phyloP scores from a whole-genome alignment of 768 basidiomycete species.

The Tephrocybe sp. region DNA sequence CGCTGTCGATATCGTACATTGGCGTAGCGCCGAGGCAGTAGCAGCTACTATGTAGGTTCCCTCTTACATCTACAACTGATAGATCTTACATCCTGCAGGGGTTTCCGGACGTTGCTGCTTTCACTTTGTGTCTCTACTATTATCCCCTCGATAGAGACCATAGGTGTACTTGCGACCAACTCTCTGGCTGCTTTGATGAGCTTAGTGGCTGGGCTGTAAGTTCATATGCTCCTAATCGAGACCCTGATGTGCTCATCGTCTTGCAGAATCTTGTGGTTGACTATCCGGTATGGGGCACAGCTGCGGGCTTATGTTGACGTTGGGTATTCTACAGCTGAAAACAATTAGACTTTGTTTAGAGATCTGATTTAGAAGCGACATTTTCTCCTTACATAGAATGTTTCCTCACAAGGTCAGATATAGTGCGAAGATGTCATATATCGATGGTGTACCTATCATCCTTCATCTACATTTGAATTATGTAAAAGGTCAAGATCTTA shows the following conservation, averaged over 20 bases:
- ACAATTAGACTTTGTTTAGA: constrained; percentile 23
- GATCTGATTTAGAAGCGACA: neutral
- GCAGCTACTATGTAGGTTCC: constrained; percentile 51
- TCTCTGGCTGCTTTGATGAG: constrained; percentile 41
- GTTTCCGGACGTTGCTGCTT: constrained; percentile 42
- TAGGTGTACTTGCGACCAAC: constrained; percentile 53
- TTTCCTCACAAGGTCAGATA: too few relatives aligned
- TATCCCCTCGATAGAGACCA: constrained; percentile 49
- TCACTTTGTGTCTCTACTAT: constrained; percentile 41
- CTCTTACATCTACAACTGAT: neutral
- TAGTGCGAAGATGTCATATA: too few relatives aligned
- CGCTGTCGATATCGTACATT: constrained; percentile 56
- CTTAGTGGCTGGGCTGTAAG: constrained; percentile 54
- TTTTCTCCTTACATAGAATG: neutral
- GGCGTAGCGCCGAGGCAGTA: constrained; percentile 60
- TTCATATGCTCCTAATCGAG: neutral
- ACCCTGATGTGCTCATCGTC: constrained; percentile 4
- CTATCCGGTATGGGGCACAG: constrained; percentile 53
- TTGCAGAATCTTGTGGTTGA: constrained; percentile 46
- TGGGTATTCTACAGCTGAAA: constrained; percentile 45
- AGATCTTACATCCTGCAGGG: constrained; percentile 28
- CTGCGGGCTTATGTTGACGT: constrained; percentile 58
- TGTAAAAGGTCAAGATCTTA: too few relatives aligned
- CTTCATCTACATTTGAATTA: too few relatives aligned
- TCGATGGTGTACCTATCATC: too few relatives aligned